A percentile compares a stretch with the other conserved stretches of the same genome.
phyloP scores from a whole-genome alignment of 768 basidiomycete genomes.

The Termitomyces sp. region DNA sequence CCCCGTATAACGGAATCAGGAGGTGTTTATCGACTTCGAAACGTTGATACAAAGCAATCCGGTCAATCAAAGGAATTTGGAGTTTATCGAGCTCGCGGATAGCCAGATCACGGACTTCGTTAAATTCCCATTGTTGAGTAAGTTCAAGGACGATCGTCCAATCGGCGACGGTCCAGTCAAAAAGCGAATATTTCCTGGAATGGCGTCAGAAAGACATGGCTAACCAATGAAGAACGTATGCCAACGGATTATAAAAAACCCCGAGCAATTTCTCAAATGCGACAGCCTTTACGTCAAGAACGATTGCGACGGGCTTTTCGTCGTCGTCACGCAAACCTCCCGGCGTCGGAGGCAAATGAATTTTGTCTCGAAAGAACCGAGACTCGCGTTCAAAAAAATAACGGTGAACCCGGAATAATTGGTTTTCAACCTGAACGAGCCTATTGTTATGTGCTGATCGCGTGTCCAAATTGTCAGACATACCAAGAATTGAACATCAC shows the following conservation, averaged over 20 bases:
- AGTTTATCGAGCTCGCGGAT: slow-evolving; percentile 29
- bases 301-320: slow-evolving; percentile 34
- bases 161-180: slow-evolving; percentile 39
- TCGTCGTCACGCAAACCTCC: slow-evolving; percentile 28
- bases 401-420: slow-evolving; percentile 50
- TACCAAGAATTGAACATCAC: slow-evolving; percentile 50
- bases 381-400: slow-evolving; percentile 66
- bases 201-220: not conserved
- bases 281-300: slow-evolving; percentile 26
- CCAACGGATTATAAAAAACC: slow-evolving; percentile 54
- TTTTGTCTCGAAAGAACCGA: slow-evolving; percentile 31
- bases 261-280: slow-evolving; percentile 46
- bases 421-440: slow-evolving; percentile 43
- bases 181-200: slow-evolving; percentile 48
- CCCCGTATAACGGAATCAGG: slow-evolving; percentile 46
- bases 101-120: slow-evolving; percentile 39
- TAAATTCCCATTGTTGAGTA: slow-evolving; percentile 40
- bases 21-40: slow-evolving; percentile 42
- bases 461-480: slow-evolving; percentile 11
- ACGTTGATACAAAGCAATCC: slow-evolving; percentile 46
- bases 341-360: slow-evolving; percentile 24
- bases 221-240: not conserved
- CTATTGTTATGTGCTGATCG: not conserved
- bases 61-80: slow-evolving; percentile 5
- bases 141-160: slow-evolving; percentile 55